These are phyloP conservation scores for Venturia oleaginea DNA, from an alignment of 2,329 filamentous ascomycete genomes.

Conservation along the genomic window DNA sequence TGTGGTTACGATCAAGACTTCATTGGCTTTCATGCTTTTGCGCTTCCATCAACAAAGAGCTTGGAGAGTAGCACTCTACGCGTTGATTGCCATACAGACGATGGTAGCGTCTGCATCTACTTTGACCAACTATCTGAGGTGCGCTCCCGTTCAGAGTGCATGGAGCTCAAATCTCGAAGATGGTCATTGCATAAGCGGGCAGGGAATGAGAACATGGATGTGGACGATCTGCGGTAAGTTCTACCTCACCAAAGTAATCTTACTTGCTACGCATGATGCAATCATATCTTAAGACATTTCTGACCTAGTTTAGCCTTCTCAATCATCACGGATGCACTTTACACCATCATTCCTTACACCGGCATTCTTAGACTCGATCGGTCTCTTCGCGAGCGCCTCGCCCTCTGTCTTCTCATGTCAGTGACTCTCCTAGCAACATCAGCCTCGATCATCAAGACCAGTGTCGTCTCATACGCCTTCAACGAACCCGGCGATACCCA, in stretches of 20 bases:
- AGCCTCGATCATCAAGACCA: background rate
- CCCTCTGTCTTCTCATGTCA: background rate
- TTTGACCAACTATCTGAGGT: conserved; percentile 1
- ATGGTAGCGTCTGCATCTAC: background rate
- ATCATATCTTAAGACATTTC: background rate
- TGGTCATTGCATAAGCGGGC: background rate
- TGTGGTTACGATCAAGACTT: conserved; percentile 2
- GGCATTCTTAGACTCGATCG: background rate
- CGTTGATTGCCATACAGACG: background rate
- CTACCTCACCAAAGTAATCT: background rate
- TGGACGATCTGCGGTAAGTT: background rate
- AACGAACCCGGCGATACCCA: background rate
- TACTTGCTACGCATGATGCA: background rate
- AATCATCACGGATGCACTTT: background rate
- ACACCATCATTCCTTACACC: background rate
- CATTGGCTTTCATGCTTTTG: background rate
- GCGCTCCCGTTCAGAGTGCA: background rate
- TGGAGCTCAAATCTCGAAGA: background rate
- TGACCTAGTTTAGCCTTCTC: background rate
- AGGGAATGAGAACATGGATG: background rate
- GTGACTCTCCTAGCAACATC: background rate
- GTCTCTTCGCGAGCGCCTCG: background rate
- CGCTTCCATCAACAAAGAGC: background rate
- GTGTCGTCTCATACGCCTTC: background rate
- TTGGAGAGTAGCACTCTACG: background rate